Evolutionary conservation across 1,284 basidiomycete genomes (phyloP).

Genomic region (Cyathus olla): DNA sequence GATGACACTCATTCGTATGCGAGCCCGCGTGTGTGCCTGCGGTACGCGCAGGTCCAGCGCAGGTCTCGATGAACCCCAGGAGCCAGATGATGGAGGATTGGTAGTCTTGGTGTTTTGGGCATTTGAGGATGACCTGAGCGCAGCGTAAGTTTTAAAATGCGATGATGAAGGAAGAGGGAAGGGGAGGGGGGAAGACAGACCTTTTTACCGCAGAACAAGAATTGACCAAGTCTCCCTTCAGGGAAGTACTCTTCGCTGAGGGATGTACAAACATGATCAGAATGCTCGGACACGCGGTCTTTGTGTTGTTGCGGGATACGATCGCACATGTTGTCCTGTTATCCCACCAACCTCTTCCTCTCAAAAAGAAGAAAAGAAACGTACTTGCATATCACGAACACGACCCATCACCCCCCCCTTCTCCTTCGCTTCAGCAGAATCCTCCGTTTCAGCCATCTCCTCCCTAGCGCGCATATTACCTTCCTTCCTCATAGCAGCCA

Average conservation of each 20-base stretch:
- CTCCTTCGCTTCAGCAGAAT: constrained; percentile 47
- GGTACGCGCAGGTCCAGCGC: constrained; percentile 73
- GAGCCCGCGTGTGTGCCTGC: constrained; percentile 57
- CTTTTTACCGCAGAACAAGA: constrained; percentile 86
- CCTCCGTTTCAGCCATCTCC: constrained; percentile 6
- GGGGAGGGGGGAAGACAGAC: constrained; percentile 32
- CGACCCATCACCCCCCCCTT: constrained; percentile 67
- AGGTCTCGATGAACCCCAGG: constrained; percentile 79
- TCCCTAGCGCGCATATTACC: constrained; percentile 1
- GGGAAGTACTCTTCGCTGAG: constrained; percentile 88
- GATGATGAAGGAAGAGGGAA: constrained; percentile 9
- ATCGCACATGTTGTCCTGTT: constrained; percentile 58
- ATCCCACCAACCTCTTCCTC: neutral
- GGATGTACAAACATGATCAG: constrained; percentile 71
- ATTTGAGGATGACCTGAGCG: constrained; percentile 89
- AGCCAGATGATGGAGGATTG: constrained; percentile 87
- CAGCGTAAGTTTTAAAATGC: constrained; percentile 28
- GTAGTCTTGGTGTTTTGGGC: constrained; percentile 94
- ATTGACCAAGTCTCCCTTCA: constrained; percentile 86
- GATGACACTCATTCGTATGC: constrained; percentile 67
- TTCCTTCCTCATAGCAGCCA: constrained; percentile 3
- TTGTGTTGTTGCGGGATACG: constrained; percentile 73
- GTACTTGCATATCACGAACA: constrained; percentile 50
- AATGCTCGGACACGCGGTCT: constrained; percentile 61
- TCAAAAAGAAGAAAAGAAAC: constrained; percentile 11